These are phyloP conservation scores for Ceratobasidium papillatum DNA, from an alignment of 1,284 basidiomycete genomes.

Conservation along the genomic window DNA sequence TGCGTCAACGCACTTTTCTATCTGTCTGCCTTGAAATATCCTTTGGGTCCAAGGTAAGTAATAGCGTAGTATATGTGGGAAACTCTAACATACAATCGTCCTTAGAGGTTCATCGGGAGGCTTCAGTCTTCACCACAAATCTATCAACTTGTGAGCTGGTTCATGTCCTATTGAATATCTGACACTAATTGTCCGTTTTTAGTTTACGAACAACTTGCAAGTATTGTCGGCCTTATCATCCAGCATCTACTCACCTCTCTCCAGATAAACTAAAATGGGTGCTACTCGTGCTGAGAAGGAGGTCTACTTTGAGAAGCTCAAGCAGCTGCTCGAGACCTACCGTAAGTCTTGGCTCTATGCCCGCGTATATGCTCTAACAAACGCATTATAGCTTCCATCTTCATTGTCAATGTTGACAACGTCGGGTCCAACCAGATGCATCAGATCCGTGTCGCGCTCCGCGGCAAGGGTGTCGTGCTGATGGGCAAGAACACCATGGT, in stretches of 20 bases:
- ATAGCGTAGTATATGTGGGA: not conserved
- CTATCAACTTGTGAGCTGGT: constrained; percentile 10
- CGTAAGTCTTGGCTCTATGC: constrained; percentile 60
- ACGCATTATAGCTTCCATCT: constrained; percentile 81
- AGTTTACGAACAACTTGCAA: not conserved
- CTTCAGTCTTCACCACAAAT: constrained; percentile 37
- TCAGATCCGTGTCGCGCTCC: constrained; percentile 96
- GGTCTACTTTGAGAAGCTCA: constrained; percentile 93
- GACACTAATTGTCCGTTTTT: not conserved
- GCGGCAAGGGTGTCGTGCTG: constrained; percentile 94
- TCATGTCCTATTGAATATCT: not conserved
- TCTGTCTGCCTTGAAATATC: constrained; percentile 41
- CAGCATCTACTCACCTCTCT: not conserved
- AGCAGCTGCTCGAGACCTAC: constrained; percentile 91
- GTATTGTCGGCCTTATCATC: not conserved
- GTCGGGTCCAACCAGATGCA: constrained; percentile 99
- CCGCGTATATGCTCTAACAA: not conserved
- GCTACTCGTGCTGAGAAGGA: constrained; percentile 90
- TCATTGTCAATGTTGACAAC: constrained; percentile 99
- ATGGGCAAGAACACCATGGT: constrained; percentile 99
- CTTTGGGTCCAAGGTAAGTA: constrained; percentile 39
- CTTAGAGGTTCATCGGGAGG: constrained; percentile 39
- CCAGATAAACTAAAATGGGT: constrained; percentile 75
- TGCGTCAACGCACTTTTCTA: not conserved
- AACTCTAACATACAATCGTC: not conserved